Evolutionary conservation across 257 asterid species (phyloP).

Genomic region (Salvia miltiorrhiza): DNA sequence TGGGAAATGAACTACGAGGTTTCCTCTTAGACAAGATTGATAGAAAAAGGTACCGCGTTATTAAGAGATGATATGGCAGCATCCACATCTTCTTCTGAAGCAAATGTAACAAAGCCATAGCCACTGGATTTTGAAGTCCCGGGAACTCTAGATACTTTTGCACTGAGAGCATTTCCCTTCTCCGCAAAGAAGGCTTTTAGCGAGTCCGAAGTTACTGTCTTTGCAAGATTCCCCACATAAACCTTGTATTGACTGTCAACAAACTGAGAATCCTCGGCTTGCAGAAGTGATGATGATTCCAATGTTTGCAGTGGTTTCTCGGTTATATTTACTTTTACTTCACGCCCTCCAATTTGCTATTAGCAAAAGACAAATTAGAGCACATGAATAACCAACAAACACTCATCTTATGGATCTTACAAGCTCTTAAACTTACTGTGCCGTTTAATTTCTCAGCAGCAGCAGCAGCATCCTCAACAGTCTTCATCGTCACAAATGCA

Average conservation of each 20-base stretch:
- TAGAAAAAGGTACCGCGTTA: slow-evolving; percentile 43
- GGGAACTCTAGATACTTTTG: slow-evolving; percentile 76
- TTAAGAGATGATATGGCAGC: slow-evolving; percentile 76
- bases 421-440: slow-evolving; percentile 47
- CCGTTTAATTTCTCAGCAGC: slow-evolving; percentile 75
- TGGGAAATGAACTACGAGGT: background rate
- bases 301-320: slow-evolving; percentile 64
- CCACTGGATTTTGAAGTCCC: slow-evolving; percentile 94
- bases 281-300: slow-evolving; percentile 38
- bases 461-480: slow-evolving; percentile 72
- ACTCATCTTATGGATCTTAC: background rate
- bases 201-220: slow-evolving; percentile 60
- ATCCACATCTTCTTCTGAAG: slow-evolving; percentile 86
- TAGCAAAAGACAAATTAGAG: background rate
- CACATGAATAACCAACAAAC: background rate
- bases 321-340: slow-evolving; percentile 77
- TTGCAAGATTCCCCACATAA: slow-evolving; percentile 88
- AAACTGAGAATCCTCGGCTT: slow-evolving; percentile 70
- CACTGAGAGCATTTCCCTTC: slow-evolving; percentile 72
- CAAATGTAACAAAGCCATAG: slow-evolving; percentile 80
- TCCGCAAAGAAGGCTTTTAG: slow-evolving; percentile 65
- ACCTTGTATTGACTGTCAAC: slow-evolving; percentile 86
- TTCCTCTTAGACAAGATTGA: background rate
- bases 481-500: slow-evolving; percentile 85
- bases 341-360: slow-evolving; percentile 87